Base-by-base conservation (phyloP, 2,329 filamentous ascomycete genomes). In the Didymella arachidicola region DNA sequence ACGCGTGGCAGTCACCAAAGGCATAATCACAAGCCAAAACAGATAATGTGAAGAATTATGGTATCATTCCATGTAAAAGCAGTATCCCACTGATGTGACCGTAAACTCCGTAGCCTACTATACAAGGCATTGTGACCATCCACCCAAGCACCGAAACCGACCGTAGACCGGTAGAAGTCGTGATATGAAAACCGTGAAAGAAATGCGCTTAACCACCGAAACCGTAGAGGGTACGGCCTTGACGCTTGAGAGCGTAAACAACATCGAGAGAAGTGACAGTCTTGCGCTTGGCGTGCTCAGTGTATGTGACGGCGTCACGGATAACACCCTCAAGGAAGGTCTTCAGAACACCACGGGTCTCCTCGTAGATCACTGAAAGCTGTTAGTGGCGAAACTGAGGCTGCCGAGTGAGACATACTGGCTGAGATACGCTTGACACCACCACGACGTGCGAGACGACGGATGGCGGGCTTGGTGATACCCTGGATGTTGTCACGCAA, bases 271-370 rank as follows among this genome's bases (percentile, higher is more conserved):
- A 87, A 47, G 85, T 91, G 79, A 91, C 89, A 14, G 89, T 91
- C 87, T 91, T 91, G 80, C 89, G 87, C 87, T 91, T 91, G 81
- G 89, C 89, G 82, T 91, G 88, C 82, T 91, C 88, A 55, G 88
- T 91, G 83, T 91, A 91, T 76, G 88, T 91, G 81, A 91, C 88
- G 64, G 88, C 88, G 67, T 91, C 88, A 78, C 88, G 88, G 74
- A 91, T 91, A 79, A 91, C 88, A 74, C 86, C 84, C 82, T 90
- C 88, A 67, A 91, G 87, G 86, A 90, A 91, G 70, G 88, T 88
- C 86, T 91, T 91, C 74, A 91, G 86, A 64, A 91, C 88, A 84
- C 87, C 87, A 69, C 88, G 88, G 65, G 88, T 91, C 83, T 91
- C 88, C 80, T 90, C 88, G 84, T 91, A 91, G 81, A 91, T 91